These are phyloP conservation scores for Perkinsela sp. DNA, from an alignment of 208 protist species.

Conservation along the genomic window DNA sequence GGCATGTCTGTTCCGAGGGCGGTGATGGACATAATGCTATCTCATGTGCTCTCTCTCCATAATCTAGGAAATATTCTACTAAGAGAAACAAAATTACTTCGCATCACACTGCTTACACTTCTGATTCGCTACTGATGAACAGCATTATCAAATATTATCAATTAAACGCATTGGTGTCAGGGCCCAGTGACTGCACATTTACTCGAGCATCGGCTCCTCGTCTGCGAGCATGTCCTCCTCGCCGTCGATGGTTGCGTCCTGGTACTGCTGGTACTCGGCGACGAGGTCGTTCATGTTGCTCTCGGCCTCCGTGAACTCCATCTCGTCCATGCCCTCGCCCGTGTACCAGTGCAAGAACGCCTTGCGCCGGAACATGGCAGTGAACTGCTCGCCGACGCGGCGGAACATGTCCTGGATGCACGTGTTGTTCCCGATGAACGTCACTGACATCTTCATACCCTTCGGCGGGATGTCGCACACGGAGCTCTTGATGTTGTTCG, in stretches of 20 bases:
- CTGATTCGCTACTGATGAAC: too few species aligned
- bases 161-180: too few species aligned
- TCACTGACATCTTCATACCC: constrained; percentile 36
- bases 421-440: constrained; percentile 56
- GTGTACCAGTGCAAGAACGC: constrained; percentile 70
- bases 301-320: constrained; percentile 45
- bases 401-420: constrained; percentile 51
- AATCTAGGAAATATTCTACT: too few species aligned
- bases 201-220: constrained; percentile 2
- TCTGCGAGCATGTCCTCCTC: constrained; percentile 9
- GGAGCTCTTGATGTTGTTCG: constrained; percentile 55
- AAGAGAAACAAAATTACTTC: too few species aligned
- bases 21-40: not conserved
- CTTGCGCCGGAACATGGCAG: constrained; percentile 47
- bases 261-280: constrained; percentile 9
- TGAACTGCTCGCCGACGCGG: constrained; percentile 42
- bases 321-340: constrained; percentile 40
- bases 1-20: not conserved
- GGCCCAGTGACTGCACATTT: too few species aligned
- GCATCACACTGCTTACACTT: too few species aligned
- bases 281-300: constrained; percentile 39
- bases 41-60: too few species aligned
- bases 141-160: too few species aligned
- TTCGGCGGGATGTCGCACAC: constrained; percentile 39
- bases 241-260: constrained; percentile 17